Percentiles rank a stretch among this genome's conserved stretches.
phyloP scores from a whole-genome alignment of 1,284 basidiomycete species.

The Ustilago cynodontis region DNA sequence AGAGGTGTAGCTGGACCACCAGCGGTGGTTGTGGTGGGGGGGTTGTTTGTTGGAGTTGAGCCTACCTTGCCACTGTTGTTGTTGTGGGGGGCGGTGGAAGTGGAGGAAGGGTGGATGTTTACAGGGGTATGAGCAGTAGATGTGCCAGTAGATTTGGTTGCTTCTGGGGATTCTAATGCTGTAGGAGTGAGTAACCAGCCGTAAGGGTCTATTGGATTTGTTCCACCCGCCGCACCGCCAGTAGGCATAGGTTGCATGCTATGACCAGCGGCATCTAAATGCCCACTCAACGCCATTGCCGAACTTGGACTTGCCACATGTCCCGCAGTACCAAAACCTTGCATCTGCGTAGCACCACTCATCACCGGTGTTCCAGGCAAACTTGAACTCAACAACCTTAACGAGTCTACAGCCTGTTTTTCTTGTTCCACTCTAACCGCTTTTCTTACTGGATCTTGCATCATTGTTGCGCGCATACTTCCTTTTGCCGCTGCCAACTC shows the following conservation, averaged over 20 bases:
- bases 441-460: conserved; percentile 32
- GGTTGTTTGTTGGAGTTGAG: conserved; percentile 6
- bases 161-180: conserved; percentile 37
- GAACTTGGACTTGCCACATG: conserved; percentile 23
- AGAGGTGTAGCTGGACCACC: conserved; percentile 9
- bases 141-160: conserved; percentile 15
- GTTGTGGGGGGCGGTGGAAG: not conserved
- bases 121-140: conserved; percentile 38
- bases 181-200: conserved; percentile 52
- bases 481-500: conserved; percentile 49
- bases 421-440: conserved; percentile 39
- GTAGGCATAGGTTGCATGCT: not conserved
- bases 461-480: conserved; percentile 42
- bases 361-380: conserved; percentile 43
- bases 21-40: not conserved
- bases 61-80: conserved; percentile 5
- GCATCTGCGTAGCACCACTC: conserved; percentile 25
- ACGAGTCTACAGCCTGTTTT: conserved; percentile 47
- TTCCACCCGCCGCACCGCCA: not conserved
- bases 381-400: conserved; percentile 36
- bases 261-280: conserved; percentile 8
- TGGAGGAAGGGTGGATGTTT: not conserved
- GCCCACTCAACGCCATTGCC: conserved; percentile 16
- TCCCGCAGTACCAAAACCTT: conserved; percentile 19
- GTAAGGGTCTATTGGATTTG: conserved; percentile 51